Conservation (phyloP, 192 early-diverging fungal genomes). For the Oehlia diaphana region DNA sequence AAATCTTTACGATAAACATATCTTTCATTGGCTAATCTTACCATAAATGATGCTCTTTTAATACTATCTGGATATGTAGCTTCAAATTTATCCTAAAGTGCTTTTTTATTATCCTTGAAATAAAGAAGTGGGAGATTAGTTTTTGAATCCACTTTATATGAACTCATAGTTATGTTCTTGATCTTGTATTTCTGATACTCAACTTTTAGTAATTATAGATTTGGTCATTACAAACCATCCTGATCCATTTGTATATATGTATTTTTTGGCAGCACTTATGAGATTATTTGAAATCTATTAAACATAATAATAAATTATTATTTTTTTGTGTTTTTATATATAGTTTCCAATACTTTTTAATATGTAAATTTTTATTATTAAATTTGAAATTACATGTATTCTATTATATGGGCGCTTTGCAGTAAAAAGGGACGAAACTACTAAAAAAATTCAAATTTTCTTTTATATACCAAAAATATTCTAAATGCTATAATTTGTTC, state of each 20-base stretch:
- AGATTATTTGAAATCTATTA: conserved; percentile 6
- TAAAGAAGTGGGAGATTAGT: not conserved
- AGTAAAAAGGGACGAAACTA: too few relatives aligned
- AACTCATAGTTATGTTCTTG: not conserved
- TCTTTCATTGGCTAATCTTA: not conserved
- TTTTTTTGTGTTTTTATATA: not conserved
- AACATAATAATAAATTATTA: not conserved
- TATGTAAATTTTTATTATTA: too few relatives aligned
- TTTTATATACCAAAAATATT: too few relatives aligned
- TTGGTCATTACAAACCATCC: not conserved
- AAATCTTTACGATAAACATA: not conserved
- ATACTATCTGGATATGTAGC: not conserved
- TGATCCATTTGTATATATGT: not conserved
- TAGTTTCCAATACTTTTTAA: too few relatives aligned
- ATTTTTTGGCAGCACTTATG: not conserved
- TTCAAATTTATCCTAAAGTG: not conserved
- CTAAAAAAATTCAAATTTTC: too few relatives aligned
- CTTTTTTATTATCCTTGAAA: not conserved
- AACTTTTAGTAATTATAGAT: not conserved
- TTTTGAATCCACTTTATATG: not conserved
- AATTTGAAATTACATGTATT: too few relatives aligned
- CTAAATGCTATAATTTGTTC: too few relatives aligned
- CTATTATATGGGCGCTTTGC: too few relatives aligned
- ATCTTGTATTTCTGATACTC: not conserved
- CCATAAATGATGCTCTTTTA: not conserved